Evolutionary conservation across 495 filamentous ascomycete species (phyloP).

Genomic region (Hypomontagnella submonticulosa): DNA sequence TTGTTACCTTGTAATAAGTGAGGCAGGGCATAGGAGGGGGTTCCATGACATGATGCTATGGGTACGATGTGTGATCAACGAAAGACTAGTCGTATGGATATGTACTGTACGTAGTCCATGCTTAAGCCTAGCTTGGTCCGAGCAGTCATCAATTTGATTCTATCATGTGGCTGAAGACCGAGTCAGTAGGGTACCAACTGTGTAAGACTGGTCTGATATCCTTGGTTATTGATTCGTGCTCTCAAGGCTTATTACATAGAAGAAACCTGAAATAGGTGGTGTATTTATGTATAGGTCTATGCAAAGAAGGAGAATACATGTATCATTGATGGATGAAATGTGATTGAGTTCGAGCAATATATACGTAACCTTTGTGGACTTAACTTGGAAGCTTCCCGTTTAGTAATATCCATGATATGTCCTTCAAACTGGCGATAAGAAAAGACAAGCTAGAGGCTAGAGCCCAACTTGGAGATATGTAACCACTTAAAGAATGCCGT

Average conservation of each 20-base stretch:
- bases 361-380: too few relatives aligned
- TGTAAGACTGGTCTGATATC: slow-evolving; percentile 2
- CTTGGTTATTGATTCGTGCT: slow-evolving; percentile 25
- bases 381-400: too few relatives aligned
- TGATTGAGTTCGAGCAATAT: too few relatives aligned
- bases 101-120: not conserved
- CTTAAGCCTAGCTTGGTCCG: slow-evolving; percentile 11
- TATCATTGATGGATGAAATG: too few relatives aligned
- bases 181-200: slow-evolving; percentile 29
- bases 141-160: slow-evolving; percentile 12
- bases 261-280: too few relatives aligned
- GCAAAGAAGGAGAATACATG: too few relatives aligned
- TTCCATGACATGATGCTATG: slow-evolving; percentile 9
- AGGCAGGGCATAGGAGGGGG: slow-evolving; percentile 7
- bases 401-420: too few relatives aligned
- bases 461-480: not conserved
- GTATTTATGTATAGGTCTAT: too few relatives aligned
- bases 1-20: slow-evolving; percentile 17
- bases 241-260: not conserved
- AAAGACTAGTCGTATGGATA: not conserved
- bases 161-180: slow-evolving; percentile 32
- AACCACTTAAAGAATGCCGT: not conserved
- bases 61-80: slow-evolving; percentile 30
- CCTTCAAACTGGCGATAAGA: too few relatives aligned
- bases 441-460: not conserved